Percentiles rank a stretch among this genome's conserved stretches.
Conservation (phyloP, 768 basidiomycete genomes). For the Pholiota molesta region DNA sequence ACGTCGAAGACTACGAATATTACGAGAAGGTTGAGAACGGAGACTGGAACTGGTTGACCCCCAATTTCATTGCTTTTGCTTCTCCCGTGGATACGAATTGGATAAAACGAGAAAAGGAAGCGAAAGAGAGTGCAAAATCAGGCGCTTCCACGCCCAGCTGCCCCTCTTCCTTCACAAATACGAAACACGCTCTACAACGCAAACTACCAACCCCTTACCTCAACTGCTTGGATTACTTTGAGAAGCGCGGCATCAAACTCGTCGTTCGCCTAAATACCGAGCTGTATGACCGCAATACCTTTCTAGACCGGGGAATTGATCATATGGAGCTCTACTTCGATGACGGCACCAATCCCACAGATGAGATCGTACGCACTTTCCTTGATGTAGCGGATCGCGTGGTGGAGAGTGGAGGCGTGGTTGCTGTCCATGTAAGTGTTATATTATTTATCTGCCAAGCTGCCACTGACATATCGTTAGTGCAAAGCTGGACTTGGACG, state of each 20-base stretch:
- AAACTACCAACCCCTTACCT: slow-evolving; percentile 80
- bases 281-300: slow-evolving; percentile 82
- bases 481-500: slow-evolving; percentile 97
- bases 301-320: slow-evolving; percentile 82
- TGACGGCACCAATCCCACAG: slow-evolving; percentile 96
- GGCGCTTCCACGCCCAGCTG: slow-evolving; percentile 24
- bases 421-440: slow-evolving; percentile 82
- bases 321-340: slow-evolving; percentile 96
- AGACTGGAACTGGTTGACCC: slow-evolving; percentile 96
- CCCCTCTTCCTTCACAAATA: slow-evolving; percentile 32
- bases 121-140: slow-evolving; percentile 43
- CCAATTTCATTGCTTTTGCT: slow-evolving; percentile 92
- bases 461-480: slow-evolving; percentile 40
- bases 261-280: slow-evolving; percentile 94
- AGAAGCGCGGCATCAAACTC: slow-evolving; percentile 82
- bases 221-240: slow-evolving; percentile 94
- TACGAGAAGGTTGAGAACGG: slow-evolving; percentile 97
- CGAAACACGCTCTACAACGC: slow-evolving; percentile 67
- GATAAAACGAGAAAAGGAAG: slow-evolving; percentile 77
- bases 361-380: slow-evolving; percentile 92
- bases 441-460: slow-evolving; percentile 8
- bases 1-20: slow-evolving; percentile 88
- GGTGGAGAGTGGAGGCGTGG: slow-evolving; percentile 77
- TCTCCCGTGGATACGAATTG: slow-evolving; percentile 84
- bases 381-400: slow-evolving; percentile 82